A percentile compares a stretch with the other conserved stretches of the same genome.
These are phyloP conservation scores for Triticum timopheevii DNA, from an alignment of 176 grass and related monocot genomes.

Conservation along the genomic window DNA sequence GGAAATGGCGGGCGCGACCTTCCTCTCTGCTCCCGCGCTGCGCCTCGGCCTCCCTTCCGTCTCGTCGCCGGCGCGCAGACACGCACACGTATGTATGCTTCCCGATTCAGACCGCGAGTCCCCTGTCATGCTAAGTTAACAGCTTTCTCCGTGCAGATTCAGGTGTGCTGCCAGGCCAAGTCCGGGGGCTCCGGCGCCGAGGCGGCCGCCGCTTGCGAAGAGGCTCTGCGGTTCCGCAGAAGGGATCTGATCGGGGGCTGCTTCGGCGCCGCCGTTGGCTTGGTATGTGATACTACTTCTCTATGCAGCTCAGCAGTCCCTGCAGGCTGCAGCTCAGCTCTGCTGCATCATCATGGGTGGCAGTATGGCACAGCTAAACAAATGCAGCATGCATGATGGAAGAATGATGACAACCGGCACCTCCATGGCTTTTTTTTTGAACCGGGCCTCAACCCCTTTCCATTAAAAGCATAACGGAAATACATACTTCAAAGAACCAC, in stretches of 20 bases:
- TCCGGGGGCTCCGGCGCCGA: background rate
- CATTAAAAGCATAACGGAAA: too few species aligned
- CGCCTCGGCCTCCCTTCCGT: background rate
- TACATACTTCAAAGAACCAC: too few species aligned
- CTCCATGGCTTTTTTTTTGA: too few species aligned
- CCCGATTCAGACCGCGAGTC: too few species aligned
- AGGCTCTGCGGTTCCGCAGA: conserved; percentile 25
- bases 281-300: conserved; percentile 46
- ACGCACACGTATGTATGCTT: conserved; percentile 12
- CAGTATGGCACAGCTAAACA: background rate
- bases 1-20: conserved; percentile 61
- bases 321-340: too few species aligned
- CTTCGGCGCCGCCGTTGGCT: conserved; percentile 36
- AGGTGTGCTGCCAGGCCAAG: conserved; percentile 38
- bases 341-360: background rate
- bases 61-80: conserved; percentile 25
- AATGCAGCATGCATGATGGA: conserved; percentile 10
- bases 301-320: too few species aligned
- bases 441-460: too few species aligned
- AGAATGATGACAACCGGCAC: background rate
- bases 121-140: background rate
- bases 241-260: conserved; percentile 57
- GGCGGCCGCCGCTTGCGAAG: background rate
- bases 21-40: conserved; percentile 44
- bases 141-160: background rate